Base-by-base conservation (phyloP, 2,329 filamentous ascomycete genomes). In the Sclerotinia spermophila region DNA sequence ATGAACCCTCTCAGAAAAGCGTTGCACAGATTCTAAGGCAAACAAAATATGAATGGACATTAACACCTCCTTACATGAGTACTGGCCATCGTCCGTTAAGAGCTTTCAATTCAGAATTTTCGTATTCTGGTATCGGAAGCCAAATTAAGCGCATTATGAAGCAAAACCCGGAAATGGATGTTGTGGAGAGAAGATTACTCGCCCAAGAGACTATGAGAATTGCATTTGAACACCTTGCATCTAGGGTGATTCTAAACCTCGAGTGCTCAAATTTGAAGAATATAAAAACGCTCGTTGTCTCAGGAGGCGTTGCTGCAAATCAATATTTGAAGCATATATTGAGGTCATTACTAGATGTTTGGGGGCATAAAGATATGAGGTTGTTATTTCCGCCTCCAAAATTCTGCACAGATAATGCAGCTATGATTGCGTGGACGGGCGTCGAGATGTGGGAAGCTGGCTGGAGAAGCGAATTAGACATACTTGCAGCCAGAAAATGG, bases 381-480 rank as follows among this genome's bases (percentile, higher is more conserved):
- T 80, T 97, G 11, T 81, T 90, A 42, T 92, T 91, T 69, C 95
- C 96, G n/a, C 94, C 94, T 3, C 81, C 87, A 15, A 83, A 85
- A 56, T 84, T 95, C 68, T 98, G 96, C 79, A 97, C 93, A 0
- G 96, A 99, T 78, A 98, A 99, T 80, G 96, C 96, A 19, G 93
- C 94, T 62, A 99, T 99, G 96, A 94, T 98, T 79, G 95, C 91
- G 1, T 98, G 96, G 95, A 85, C 94, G 1, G 96, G 91, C 0
- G 86, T 94, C 74, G 94, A 98, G 81, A 97, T 99, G 94, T 97
- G 87, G 78, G 86, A 92, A 80, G 88, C 87, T 1, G 94, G 95
- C 0, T 94, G 88, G 84, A 81, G 83, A 71, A 90, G 88, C 13
- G 85, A 86, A 30, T 77, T 94, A 70, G 84, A 82, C 35, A 85